Percentiles rank a stretch among this genome's conserved stretches.
Evolutionary conservation across 148 eudicot species (phyloP).

Genomic region (Rhododendron molle): DNA sequence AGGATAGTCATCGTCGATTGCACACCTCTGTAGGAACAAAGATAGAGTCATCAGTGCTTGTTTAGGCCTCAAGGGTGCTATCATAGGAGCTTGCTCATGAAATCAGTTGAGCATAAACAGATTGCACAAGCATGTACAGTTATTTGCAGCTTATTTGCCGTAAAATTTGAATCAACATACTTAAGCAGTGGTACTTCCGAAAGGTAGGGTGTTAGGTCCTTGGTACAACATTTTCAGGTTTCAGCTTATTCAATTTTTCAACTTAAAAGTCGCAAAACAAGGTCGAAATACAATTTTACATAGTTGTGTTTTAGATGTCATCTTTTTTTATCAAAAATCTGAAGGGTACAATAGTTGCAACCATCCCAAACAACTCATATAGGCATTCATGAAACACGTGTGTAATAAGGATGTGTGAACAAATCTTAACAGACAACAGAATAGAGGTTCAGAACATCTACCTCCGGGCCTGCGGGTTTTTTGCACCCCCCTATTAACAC

Average conservation of each 20-base stretch:
- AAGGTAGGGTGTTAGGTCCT: background rate
- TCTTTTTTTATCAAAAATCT: background rate
- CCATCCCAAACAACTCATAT: background rate
- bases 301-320: background rate
- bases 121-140: background rate
- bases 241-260: background rate
- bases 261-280: background rate
- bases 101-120: background rate
- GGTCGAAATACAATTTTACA: background rate
- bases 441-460: slow-evolving; percentile 21
- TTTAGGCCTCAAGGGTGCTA: background rate
- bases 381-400: too few species aligned
- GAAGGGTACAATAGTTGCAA: background rate
- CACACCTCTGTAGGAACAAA: slow-evolving; percentile 45
- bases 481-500: slow-evolving; percentile 31
- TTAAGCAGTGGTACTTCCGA: background rate
- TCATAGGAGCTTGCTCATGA: background rate
- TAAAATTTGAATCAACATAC: background rate
- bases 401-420: too few species aligned
- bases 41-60: background rate
- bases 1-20: slow-evolving; percentile 49
- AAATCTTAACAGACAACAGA: background rate
- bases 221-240: background rate
- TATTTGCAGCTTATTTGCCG: background rate
- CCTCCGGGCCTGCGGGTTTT: slow-evolving; percentile 23